Conservation (phyloP, 1,284 basidiomycete genomes). For the Athelia sp. region DNA sequence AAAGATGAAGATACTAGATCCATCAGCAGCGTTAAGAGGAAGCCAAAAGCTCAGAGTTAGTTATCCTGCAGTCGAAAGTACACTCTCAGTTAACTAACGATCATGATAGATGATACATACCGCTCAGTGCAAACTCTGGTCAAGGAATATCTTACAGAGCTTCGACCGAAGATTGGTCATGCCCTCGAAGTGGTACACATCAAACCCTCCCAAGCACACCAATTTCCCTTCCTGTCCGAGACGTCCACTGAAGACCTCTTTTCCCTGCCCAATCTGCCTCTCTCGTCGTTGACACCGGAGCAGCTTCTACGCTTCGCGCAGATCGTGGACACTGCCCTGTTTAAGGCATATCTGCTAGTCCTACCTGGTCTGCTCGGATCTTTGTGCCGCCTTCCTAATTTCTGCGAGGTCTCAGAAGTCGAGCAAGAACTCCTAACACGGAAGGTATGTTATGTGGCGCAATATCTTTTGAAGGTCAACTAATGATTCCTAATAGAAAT, state of each 20-base stretch:
- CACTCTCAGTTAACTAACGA: neutral
- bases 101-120: slow-evolving; percentile 45
- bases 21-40: slow-evolving; percentile 27
- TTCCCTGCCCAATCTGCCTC: slow-evolving; percentile 62
- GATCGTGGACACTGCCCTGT: slow-evolving; percentile 92
- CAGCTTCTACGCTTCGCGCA: slow-evolving; percentile 86
- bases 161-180: slow-evolving; percentile 77
- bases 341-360: slow-evolving; percentile 88
- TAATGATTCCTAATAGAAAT: slow-evolving; percentile 57
- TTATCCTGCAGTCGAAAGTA: slow-evolving; percentile 1
- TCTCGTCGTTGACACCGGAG: slow-evolving; percentile 68
- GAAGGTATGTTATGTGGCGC: slow-evolving; percentile 49
- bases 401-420: slow-evolving; percentile 96
- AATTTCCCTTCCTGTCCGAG: slow-evolving; percentile 60
- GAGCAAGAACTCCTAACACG: slow-evolving; percentile 82
- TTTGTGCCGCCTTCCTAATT: slow-evolving; percentile 89
- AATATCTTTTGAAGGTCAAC: slow-evolving; percentile 3
- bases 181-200: slow-evolving; percentile 70
- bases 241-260: slow-evolving; percentile 72
- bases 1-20: slow-evolving; percentile 33
- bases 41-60: slow-evolving; percentile 27
- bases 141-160: slow-evolving; percentile 70
- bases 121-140: slow-evolving; percentile 68
- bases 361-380: slow-evolving; percentile 83
- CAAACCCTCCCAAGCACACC: slow-evolving; percentile 62